phyloP scores from a whole-genome alignment of 2,329 filamentous ascomycete species.

The Botrytis hyacinthi region DNA sequence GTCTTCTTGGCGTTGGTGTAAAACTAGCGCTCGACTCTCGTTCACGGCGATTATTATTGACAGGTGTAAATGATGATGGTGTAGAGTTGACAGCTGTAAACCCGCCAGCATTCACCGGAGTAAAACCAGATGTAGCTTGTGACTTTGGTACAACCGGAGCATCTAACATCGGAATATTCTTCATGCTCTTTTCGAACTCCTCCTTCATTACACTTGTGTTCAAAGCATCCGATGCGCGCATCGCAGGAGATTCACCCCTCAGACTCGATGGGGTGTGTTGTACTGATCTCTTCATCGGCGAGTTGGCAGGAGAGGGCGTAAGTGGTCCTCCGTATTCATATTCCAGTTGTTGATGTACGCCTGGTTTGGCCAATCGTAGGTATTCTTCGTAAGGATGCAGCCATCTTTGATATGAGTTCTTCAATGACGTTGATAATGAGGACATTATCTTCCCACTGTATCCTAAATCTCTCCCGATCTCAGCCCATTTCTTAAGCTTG shows the following conservation, averaged over 20 bases:
- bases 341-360: slow-evolving; percentile 94
- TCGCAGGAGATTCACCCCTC: slow-evolving; percentile 65
- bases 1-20: slow-evolving; percentile 48
- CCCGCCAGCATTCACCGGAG: slow-evolving; percentile 50
- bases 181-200: slow-evolving; percentile 38
- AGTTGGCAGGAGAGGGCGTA: slow-evolving; percentile 73
- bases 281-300: slow-evolving; percentile 67
- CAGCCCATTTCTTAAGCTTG: slow-evolving; percentile 98
- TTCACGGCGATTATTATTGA: slow-evolving; percentile 46
- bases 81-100: slow-evolving; percentile 64
- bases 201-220: slow-evolving; percentile 51
- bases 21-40: slow-evolving; percentile 53
- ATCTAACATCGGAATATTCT: slow-evolving; percentile 39
- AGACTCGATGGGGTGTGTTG: slow-evolving; percentile 58
- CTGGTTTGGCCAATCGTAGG: slow-evolving; percentile 82
- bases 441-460: slow-evolving; percentile 99
- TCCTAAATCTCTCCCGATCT: slow-evolving; percentile 92
- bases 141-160: slow-evolving; percentile 32
- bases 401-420: slow-evolving; percentile 98
- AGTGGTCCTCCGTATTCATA: slow-evolving; percentile 89
- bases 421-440: slow-evolving; percentile 92
- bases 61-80: slow-evolving; percentile 55
- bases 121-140: slow-evolving; percentile 38
- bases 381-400: slow-evolving; percentile 97
- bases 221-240: slow-evolving; percentile 54